Percentiles rank a stretch among this genome's conserved stretches.
Conservation (phyloP, 352 stramenopile species). For the Phytophthora foliorum region DNA sequence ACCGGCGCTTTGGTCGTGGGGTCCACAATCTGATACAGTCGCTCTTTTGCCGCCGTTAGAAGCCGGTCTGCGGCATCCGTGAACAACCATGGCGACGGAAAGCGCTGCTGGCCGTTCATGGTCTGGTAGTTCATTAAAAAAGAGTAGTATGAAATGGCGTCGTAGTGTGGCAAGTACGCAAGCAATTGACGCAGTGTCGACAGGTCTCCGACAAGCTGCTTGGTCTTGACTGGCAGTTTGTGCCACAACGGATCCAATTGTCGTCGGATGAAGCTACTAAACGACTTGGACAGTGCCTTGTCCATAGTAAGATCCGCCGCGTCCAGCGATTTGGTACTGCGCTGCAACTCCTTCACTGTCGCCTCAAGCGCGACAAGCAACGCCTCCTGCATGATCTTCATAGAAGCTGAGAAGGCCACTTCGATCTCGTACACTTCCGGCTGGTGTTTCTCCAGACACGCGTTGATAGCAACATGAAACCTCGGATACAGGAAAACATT, state of each 20-base stretch:
- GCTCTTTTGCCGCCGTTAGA: constrained; percentile 93
- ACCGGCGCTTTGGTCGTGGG: constrained; percentile 54
- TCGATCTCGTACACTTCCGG: constrained; percentile 96
- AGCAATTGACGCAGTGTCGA: constrained; percentile 88
- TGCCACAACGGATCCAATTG: constrained; percentile 99
- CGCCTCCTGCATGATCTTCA: constrained; percentile 96
- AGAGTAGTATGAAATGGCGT: constrained; percentile 97
- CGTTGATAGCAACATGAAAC: constrained; percentile 94
- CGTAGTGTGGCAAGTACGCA: constrained; percentile 95
- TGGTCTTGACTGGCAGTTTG: constrained; percentile 92
- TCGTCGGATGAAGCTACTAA: constrained; percentile 66
- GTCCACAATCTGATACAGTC: constrained; percentile 91
- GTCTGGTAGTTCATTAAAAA: constrained; percentile 94
- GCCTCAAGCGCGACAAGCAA: constrained; percentile 94
- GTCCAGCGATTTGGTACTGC: constrained; percentile 85
- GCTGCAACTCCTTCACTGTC: constrained; percentile 95
- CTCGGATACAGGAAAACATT: constrained; percentile 96
- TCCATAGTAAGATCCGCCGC: constrained; percentile 93
- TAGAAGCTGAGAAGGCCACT: constrained; percentile 90
- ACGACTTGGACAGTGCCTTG: constrained; percentile 92
- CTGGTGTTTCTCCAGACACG: constrained; percentile 87
- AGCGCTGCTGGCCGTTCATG: constrained; percentile 81
- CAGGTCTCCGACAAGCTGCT: constrained; percentile 93
- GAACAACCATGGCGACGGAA: constrained; percentile 95
- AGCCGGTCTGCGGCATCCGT: constrained; percentile 94